phyloP scores from a whole-genome alignment of 2,329 filamentous ascomycete genomes.

The Graphiopsis chlorocephala region DNA sequence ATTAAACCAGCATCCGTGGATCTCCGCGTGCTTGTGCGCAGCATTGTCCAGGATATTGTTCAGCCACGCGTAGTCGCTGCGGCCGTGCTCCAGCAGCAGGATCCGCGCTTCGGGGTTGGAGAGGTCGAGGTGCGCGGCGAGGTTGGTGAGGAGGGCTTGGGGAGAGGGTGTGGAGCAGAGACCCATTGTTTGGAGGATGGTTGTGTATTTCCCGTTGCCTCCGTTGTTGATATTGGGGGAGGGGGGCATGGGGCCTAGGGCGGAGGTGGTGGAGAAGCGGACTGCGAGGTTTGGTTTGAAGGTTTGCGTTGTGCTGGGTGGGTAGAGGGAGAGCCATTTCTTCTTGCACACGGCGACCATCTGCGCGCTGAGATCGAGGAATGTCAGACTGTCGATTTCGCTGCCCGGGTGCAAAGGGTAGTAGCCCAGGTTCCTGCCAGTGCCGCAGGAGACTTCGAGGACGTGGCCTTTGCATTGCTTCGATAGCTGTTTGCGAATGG shows the following conservation, averaged over 20 bases:
- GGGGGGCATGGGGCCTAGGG: slow-evolving; percentile 41
- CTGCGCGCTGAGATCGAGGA: slow-evolving; percentile 47
- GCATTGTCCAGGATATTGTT: slow-evolving; percentile 47
- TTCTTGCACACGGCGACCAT: slow-evolving; percentile 50
- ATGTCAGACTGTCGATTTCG: slow-evolving; percentile 42
- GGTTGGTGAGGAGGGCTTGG: slow-evolving; percentile 43
- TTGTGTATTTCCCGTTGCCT: slow-evolving; percentile 42
- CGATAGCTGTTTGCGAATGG: slow-evolving; percentile 41
- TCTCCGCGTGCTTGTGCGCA: slow-evolving; percentile 47
- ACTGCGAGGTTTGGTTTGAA: slow-evolving; percentile 26
- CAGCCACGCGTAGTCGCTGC: slow-evolving; percentile 47
- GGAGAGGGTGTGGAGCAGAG: slow-evolving; percentile 49
- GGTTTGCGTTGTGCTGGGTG: slow-evolving; percentile 4
- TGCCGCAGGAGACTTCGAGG: slow-evolving; percentile 49
- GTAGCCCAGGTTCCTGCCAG: slow-evolving; percentile 48
- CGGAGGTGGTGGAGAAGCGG: slow-evolving; percentile 45
- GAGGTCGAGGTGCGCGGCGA: slow-evolving; percentile 38
- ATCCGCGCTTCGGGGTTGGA: slow-evolving; percentile 46
- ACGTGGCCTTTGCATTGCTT: slow-evolving; percentile 45
- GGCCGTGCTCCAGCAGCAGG: slow-evolving; percentile 51
- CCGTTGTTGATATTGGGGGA: slow-evolving; percentile 19
- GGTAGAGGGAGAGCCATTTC: slow-evolving; percentile 47
- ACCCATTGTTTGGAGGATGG: slow-evolving; percentile 52
- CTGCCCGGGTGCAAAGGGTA: slow-evolving; percentile 34
- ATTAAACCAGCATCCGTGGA: slow-evolving; percentile 54